Base-by-base conservation (phyloP, 345 rosid species). In the Camelina neglecta region DNA sequence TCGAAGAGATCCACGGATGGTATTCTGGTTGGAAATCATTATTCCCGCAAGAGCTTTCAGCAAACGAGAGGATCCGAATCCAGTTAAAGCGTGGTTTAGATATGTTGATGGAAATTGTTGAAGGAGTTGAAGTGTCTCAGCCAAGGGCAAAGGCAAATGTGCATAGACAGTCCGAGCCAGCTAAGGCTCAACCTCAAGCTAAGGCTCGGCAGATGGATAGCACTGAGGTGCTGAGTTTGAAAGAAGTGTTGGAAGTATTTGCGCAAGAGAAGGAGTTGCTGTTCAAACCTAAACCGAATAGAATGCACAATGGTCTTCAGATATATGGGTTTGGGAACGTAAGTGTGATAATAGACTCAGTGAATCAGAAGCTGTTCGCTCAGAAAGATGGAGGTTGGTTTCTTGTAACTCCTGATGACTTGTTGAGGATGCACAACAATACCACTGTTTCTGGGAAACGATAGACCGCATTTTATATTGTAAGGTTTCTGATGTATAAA, bases 311-410 rank as follows among this genome's bases (percentile, higher is more conserved):
- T 20, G 97, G 99, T 21, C 90, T 85, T 56, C 97, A 90, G 82
- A 87, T 95, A 49, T 95, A 88, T 57, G 93, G 92, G 60, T 95
- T 90, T 66, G 99, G 97, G 53, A 92, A 88, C 68, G 81, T 92
- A 45, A 90, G 89, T 75, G 82, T 95, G 44, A 70, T 84, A 41
- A 80, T 92, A 50, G 97, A 95, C 73, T 60, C 97, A 0, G 69
- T 88, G 61, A 84, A 92, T 74, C 89, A 90, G 75, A 86, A 77
- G 81, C 70, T 90, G 11, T 88, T 88, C 79, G 93, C 97, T 57
- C 93, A 83, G 78, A 84, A 83, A 73, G 91, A 83, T 51, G 91
- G 89, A 45, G 81, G 68, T 3, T 95, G 99, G 99, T 82, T 83
- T 13, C 71, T 85, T 66, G 87, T 83, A 33, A 81, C 83, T 44